phyloP scores from a whole-genome alignment of 2,329 filamentous ascomycete genomes.

The Penicillium sp. region DNA sequence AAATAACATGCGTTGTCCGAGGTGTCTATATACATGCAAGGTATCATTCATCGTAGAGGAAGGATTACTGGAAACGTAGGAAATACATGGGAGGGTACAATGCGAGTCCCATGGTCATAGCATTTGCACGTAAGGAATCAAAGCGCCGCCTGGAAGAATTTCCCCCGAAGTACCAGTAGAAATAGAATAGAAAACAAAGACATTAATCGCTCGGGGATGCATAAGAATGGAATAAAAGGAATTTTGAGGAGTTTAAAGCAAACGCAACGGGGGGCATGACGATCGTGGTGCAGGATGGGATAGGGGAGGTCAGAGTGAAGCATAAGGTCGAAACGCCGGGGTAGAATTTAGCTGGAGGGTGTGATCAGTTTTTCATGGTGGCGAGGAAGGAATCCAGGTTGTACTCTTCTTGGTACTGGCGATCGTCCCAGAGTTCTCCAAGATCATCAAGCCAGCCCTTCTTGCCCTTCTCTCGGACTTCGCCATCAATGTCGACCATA shows the following conservation, averaged over 20 bases:
- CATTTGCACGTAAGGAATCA: background rate
- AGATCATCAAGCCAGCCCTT: slow-evolving; percentile 94
- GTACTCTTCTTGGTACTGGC: slow-evolving; percentile 97
- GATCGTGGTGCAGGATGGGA: slow-evolving; percentile 3
- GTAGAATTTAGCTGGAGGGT: background rate
- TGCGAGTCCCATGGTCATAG: slow-evolving; percentile 1
- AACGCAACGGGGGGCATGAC: slow-evolving; percentile 4
- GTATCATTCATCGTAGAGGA: slow-evolving; percentile 11
- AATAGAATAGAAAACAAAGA: background rate
- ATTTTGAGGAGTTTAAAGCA: background rate
- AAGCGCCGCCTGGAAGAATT: background rate
- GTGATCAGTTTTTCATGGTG: slow-evolving; percentile 64
- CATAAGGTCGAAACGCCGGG: background rate
- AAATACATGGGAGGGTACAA: slow-evolving; percentile 19
- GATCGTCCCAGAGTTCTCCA: slow-evolving; percentile 94
- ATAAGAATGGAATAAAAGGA: background rate
- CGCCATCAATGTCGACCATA: slow-evolving; percentile 88
- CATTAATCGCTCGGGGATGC: slow-evolving; percentile 8
- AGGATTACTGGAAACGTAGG: slow-evolving; percentile 10
- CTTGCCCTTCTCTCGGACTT: slow-evolving; percentile 90
- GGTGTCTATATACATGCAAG: slow-evolving; percentile 20
- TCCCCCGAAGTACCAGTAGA: background rate
- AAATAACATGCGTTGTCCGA: background rate
- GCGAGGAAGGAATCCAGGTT: slow-evolving; percentile 92
- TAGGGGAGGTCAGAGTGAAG: background rate